Conservation (phyloP, 1,284 basidiomycete species). For the Tremellales sp. region DNA sequence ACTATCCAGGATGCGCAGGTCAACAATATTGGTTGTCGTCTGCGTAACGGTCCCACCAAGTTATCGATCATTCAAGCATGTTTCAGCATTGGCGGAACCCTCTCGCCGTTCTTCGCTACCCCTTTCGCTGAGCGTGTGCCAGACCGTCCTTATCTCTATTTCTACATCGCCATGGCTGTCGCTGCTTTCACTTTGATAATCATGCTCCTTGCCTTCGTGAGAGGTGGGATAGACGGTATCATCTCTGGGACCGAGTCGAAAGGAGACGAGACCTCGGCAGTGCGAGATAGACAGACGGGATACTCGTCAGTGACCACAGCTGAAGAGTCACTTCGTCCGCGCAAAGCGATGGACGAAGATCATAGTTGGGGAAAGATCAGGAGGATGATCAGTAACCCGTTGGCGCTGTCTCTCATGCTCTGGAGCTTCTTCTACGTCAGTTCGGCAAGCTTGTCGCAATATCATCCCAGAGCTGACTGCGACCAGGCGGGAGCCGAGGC, state of each 20-base stretch:
- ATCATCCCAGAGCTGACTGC: neutral
- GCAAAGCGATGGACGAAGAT: neutral
- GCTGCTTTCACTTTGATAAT: neutral
- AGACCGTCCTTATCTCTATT: neutral
- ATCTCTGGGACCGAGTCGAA: neutral
- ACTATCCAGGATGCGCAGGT: neutral
- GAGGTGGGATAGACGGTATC: neutral
- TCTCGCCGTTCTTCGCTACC: neutral
- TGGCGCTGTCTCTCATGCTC: neutral
- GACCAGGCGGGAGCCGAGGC: neutral
- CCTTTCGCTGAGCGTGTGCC: neutral
- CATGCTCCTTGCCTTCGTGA: neutral
- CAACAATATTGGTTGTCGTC: neutral
- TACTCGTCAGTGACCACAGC: neutral
- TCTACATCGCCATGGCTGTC: neutral
- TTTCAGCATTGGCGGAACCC: neutral
- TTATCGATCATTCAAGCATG: neutral
- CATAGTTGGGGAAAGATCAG: neutral
- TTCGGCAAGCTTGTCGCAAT: neutral
- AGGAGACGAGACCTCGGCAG: too few relatives aligned
- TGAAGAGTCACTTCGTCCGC: too few relatives aligned
- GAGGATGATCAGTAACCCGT: neutral
- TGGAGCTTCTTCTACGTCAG: neutral
- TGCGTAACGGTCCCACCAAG: neutral
- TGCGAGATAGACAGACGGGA: neutral